Evolutionary conservation across 1,139 yeast species (phyloP).

Genomic region (Pichia sp.): DNA sequence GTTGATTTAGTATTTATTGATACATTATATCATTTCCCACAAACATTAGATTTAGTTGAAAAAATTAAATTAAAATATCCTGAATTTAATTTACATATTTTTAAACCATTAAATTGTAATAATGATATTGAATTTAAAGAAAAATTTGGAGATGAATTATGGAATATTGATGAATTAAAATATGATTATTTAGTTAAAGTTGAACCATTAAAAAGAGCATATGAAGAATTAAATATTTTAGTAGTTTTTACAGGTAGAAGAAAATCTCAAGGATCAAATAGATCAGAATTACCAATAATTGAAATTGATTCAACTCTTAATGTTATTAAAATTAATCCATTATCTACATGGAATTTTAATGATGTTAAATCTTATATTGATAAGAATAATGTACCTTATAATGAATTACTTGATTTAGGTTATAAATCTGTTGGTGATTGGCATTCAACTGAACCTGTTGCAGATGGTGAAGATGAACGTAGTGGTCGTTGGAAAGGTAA

Average conservation of each 20-base stretch:
- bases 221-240: slow-evolving; percentile 57
- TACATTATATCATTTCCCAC: slow-evolving; percentile 90
- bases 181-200: slow-evolving; percentile 88
- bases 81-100: slow-evolving; percentile 51
- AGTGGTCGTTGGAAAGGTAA: slow-evolving; percentile 96
- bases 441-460: slow-evolving; percentile 89
- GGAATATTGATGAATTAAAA: slow-evolving; percentile 76
- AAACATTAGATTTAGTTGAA: slow-evolving; percentile 72
- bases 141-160: slow-evolving; percentile 66
- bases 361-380: slow-evolving; percentile 69
- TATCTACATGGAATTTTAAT: slow-evolving; percentile 74
- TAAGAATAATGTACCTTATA: slow-evolving; percentile 72
- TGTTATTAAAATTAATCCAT: slow-evolving; percentile 80
- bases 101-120: slow-evolving; percentile 53
- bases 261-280: slow-evolving; percentile 81
- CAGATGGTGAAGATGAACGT: slow-evolving; percentile 90
- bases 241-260: slow-evolving; percentile 94
- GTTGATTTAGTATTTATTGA: slow-evolving; percentile 82
- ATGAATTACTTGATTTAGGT: slow-evolving; percentile 76
- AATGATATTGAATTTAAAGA: slow-evolving; percentile 60
- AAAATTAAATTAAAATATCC: slow-evolving; percentile 53
- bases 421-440: slow-evolving; percentile 93
- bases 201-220: slow-evolving; percentile 87
- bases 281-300: slow-evolving; percentile 64
- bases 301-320: slow-evolving; percentile 71